Evolutionary conservation across 257 asterid genomes (phyloP).

Genomic region (Scutellaria galericulata): DNA sequence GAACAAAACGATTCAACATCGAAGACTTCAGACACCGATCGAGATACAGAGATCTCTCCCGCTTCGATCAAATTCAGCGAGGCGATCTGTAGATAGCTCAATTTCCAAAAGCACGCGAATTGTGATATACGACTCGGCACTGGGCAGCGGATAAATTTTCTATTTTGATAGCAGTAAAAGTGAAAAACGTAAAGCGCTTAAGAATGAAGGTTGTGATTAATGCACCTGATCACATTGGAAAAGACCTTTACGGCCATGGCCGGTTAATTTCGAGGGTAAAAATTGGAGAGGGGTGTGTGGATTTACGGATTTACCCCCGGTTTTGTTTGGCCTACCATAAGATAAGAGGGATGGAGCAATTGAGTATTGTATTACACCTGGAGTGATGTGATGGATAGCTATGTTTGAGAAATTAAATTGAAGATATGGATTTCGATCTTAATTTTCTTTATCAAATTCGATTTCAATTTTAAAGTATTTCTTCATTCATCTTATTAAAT

Average conservation of each 20-base stretch:
- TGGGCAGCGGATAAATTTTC: conserved; percentile 29
- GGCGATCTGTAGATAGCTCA: conserved; percentile 37
- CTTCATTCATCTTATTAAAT: neutral
- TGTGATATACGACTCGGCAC: conserved; percentile 25
- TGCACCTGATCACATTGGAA: neutral
- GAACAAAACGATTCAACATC: conserved; percentile 1
- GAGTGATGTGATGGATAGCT: neutral
- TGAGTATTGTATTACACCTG: neutral
- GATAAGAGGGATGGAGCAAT: conserved; percentile 22
- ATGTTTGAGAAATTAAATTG: neutral
- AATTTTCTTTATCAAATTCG: too few species aligned
- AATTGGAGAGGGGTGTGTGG: neutral
- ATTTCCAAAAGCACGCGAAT: conserved; percentile 35
- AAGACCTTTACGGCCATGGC: neutral
- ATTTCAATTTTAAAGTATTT: neutral
- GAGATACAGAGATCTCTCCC: conserved; percentile 41
- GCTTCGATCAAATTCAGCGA: conserved; percentile 34
- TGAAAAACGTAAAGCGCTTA: neutral
- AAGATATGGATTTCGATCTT: neutral
- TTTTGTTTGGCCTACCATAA: conserved; percentile 19
- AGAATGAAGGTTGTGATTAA: conserved; percentile 20
- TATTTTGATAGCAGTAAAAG: conserved; percentile 33
- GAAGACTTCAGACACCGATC: conserved; percentile 39
- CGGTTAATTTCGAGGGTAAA: neutral
- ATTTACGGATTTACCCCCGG: conserved; percentile 14